Evolutionary conservation across 495 filamentous ascomycete genomes (phyloP).

Genomic region (Penicillium angulare): DNA sequence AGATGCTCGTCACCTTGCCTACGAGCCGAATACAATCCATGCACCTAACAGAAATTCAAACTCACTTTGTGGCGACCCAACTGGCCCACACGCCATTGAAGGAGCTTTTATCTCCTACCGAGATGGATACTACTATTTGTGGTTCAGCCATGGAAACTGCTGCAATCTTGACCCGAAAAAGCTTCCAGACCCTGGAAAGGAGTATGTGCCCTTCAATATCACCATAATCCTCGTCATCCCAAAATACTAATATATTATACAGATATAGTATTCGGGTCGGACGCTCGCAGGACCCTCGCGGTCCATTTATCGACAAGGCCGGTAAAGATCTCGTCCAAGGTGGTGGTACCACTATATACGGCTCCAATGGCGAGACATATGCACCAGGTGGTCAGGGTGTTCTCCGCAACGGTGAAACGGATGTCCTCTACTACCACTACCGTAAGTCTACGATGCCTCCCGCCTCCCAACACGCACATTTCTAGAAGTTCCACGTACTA

Average conservation of each 20-base stretch:
- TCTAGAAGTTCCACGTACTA: constrained; percentile 12
- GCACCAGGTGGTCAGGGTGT: constrained; percentile 48
- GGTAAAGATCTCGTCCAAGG: constrained; percentile 38
- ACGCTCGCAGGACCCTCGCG: constrained; percentile 29
- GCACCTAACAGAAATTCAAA: constrained; percentile 23
- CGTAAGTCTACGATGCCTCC: constrained; percentile 28
- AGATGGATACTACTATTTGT: constrained; percentile 65
- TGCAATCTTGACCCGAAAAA: constrained; percentile 53
- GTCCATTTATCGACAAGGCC: constrained; percentile 42
- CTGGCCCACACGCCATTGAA: constrained; percentile 37
- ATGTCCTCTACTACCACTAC: constrained; percentile 51
- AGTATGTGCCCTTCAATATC: constrained; percentile 49
- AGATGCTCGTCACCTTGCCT: constrained; percentile 34
- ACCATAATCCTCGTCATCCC: neutral
- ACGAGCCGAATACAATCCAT: constrained; percentile 25
- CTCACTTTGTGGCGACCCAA: constrained; percentile 34
- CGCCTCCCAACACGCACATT: neutral
- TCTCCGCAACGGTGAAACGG: constrained; percentile 29
- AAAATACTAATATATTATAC: constrained; percentile 4
- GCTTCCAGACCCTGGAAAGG: constrained; percentile 55
- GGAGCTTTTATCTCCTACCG: constrained; percentile 57
- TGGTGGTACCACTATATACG: constrained; percentile 45
- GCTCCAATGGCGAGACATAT: constrained; percentile 46
- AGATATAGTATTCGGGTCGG: constrained; percentile 49
- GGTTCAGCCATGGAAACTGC: constrained; percentile 68